phyloP scores from a whole-genome alignment of 2,329 filamentous ascomycete genomes.

The Thielaviopsis ethacetica region DNA sequence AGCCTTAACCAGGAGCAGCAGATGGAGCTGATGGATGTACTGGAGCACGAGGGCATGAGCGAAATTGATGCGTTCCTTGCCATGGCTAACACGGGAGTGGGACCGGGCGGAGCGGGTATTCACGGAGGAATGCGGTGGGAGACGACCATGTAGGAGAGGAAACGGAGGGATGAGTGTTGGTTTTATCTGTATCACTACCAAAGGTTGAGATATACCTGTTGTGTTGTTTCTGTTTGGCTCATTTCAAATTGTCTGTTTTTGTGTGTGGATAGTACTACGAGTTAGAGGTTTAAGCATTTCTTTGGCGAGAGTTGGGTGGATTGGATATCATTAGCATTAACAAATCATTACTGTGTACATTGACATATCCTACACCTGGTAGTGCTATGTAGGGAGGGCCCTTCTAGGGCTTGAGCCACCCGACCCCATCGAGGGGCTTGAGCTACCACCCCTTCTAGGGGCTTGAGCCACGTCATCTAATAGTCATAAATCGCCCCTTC shows the following conservation, averaged over 20 bases:
- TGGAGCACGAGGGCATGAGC: slow-evolving; percentile 51
- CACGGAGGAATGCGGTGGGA: slow-evolving; percentile 10
- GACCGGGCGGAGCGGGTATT: slow-evolving; percentile 13
- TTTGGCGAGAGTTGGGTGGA: neutral
- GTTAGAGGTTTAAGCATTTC: neutral
- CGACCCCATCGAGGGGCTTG: too few species aligned
- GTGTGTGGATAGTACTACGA: neutral
- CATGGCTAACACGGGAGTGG: slow-evolving; percentile 16
- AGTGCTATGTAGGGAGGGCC: too few species aligned
- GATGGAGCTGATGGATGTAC: slow-evolving; percentile 62
- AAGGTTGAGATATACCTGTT: neutral
- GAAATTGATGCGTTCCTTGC: slow-evolving; percentile 46
- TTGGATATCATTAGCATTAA: neutral
- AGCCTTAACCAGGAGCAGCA: slow-evolving; percentile 68
- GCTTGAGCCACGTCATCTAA: too few species aligned
- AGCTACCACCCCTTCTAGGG: too few species aligned
- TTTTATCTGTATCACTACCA: neutral
- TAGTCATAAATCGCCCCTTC: too few species aligned
- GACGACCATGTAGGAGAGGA: slow-evolving; percentile 4
- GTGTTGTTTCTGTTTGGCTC: neutral
- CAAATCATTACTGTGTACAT: too few species aligned
- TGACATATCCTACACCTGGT: too few species aligned
- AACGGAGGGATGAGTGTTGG: neutral
- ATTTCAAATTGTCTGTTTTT: neutral
- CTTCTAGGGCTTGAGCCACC: too few species aligned